Conservation (phyloP, 305 asterid species). For the Rubia balearica region DNA sequence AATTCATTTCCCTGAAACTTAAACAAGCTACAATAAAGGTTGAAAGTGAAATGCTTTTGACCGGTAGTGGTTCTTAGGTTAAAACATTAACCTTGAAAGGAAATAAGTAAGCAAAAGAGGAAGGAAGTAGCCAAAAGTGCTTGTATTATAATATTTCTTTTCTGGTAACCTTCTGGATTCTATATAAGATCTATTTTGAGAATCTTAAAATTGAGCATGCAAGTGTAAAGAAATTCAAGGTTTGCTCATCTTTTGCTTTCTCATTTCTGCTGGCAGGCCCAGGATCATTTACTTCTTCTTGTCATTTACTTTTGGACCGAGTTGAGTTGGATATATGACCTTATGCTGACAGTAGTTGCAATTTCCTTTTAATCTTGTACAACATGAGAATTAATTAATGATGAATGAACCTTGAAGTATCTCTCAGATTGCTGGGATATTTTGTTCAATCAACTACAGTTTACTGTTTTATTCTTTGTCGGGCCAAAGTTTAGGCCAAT, state of each 20-base stretch:
- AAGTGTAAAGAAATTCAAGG: not conserved
- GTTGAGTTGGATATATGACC: not conserved
- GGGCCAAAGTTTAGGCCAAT: not conserved
- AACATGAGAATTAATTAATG: too few relatives aligned
- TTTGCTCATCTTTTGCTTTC: slow-evolving; percentile 15
- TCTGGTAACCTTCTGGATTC: not conserved
- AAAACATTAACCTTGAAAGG: not conserved
- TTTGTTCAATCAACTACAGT: not conserved
- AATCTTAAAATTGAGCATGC: not conserved
- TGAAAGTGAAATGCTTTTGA: not conserved
- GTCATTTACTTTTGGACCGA: too few relatives aligned
- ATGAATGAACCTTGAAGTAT: too few relatives aligned
- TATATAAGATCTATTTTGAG: not conserved
- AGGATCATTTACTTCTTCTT: slow-evolving; percentile 86
- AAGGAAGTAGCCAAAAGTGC: not conserved
- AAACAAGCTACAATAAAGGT: not conserved
- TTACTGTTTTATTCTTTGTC: not conserved
- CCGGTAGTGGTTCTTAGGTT: not conserved
- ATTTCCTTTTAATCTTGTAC: not conserved
- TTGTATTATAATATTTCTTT: not conserved
- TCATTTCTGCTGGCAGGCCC: slow-evolving; percentile 50
- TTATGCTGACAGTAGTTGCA: not conserved
- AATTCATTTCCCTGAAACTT: not conserved
- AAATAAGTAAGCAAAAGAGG: too few relatives aligned
- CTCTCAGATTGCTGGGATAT: not conserved